phyloP scores from a whole-genome alignment of 2,329 filamentous ascomycete species.

The Cordyceps pruinosa region DNA sequence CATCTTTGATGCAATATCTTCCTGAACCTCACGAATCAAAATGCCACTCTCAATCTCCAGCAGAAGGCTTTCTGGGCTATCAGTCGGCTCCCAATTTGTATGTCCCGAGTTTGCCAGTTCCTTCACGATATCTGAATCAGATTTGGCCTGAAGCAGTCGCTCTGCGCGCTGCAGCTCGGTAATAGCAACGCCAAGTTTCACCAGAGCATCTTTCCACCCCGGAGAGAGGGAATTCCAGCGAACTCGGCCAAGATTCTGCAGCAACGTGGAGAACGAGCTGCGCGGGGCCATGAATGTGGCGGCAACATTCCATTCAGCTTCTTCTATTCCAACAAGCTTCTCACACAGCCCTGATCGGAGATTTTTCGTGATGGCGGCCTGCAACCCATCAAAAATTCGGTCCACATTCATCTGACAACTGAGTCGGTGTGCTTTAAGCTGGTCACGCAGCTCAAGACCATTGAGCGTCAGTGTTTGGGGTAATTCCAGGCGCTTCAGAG shows the following conservation, averaged over 20 bases:
- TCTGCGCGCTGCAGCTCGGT: neutral
- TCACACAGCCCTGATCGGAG: neutral
- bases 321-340: neutral
- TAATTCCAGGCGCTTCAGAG: neutral
- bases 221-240: neutral
- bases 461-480: neutral
- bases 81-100: neutral
- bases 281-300: constrained; percentile 1
- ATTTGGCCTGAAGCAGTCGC: neutral
- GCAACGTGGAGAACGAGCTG: neutral
- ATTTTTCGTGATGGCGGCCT: neutral
- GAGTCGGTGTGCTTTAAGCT: neutral
- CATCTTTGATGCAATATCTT: constrained; percentile 52
- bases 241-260: neutral
- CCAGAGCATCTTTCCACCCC: neutral
- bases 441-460: neutral
- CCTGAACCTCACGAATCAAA: constrained; percentile 53
- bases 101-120: neutral
- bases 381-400: neutral
- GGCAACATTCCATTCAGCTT: neutral
- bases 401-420: neutral
- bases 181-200: neutral
- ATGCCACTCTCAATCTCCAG: constrained; percentile 59
- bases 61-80: constrained; percentile 51
- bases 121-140: neutral